Conservation (phyloP, 2,329 filamentous ascomycete genomes). For the Eutypa lata region DNA sequence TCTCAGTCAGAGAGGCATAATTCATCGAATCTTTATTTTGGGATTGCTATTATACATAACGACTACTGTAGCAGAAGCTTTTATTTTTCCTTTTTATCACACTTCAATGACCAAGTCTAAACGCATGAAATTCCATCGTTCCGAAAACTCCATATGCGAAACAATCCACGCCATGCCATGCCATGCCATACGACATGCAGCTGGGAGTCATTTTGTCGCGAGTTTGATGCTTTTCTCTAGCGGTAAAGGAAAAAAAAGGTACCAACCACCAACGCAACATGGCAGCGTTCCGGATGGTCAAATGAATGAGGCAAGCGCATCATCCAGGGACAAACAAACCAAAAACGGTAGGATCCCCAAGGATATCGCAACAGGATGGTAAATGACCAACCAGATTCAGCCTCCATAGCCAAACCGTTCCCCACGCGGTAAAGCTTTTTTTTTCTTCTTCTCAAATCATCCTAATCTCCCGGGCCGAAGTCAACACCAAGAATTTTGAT, state of each 20-base stretch:
- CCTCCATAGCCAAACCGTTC: not conserved
- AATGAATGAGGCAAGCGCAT: not conserved
- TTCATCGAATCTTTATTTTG: no score
- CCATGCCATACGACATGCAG: not conserved
- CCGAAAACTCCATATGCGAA: not conserved
- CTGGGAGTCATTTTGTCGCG: not conserved
- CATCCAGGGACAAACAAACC: not conserved
- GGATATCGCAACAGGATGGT: not conserved
- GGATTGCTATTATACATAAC: no score
- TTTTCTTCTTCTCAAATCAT: no score
- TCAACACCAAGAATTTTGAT: not conserved
- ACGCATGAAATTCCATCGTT: not conserved
- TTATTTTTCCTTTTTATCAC: no score
- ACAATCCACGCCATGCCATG: no score
- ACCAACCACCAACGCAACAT: not conserved
- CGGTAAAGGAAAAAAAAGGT: not conserved
- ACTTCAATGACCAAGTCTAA: no score
- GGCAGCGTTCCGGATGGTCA: not conserved
- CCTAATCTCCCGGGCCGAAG: not conserved
- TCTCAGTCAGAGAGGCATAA: no score
- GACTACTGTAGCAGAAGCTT: no score
- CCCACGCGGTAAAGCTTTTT: not conserved
- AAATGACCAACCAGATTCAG: not conserved
- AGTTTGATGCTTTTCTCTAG: not conserved
- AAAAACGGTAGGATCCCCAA: not conserved